phyloP scores from a whole-genome alignment of 768 basidiomycete genomes.

The Lentinula sp. region DNA sequence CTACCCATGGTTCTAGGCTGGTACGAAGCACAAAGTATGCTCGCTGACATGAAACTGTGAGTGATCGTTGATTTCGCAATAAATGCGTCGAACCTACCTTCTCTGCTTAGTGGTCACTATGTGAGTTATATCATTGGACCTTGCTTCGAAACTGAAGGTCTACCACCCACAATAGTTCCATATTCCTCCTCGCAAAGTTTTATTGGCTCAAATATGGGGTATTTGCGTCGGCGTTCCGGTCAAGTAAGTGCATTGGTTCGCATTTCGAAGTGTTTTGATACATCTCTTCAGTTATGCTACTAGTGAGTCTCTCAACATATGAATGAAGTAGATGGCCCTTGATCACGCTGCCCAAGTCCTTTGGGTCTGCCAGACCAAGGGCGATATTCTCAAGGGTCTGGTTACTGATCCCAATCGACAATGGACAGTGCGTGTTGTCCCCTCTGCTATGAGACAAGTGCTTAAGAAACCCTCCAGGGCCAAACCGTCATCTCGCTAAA shows the following conservation, averaged over 20 bases:
- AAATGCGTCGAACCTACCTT: neutral
- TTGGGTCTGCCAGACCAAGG: slow-evolving; percentile 18
- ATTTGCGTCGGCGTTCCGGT: slow-evolving; percentile 18
- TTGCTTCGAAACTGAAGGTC: neutral
- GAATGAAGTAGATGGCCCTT: neutral
- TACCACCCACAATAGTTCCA: slow-evolving; percentile 11
- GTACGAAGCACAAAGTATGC: slow-evolving; percentile 21
- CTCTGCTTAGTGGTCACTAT: slow-evolving; percentile 15
- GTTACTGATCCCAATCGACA: slow-evolving; percentile 17
- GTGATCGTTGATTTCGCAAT: neutral
- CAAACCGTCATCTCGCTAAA: slow-evolving; percentile 19
- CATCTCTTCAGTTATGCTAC: slow-evolving; percentile 14
- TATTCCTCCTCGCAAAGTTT: slow-evolving; percentile 16
- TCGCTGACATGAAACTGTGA: slow-evolving; percentile 21
- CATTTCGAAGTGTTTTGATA: neutral
- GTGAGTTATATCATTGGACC: neutral
- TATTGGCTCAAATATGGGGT: slow-evolving; percentile 19
- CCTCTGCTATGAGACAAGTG: neutral
- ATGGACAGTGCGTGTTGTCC: slow-evolving; percentile 14
- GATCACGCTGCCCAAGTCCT: neutral
- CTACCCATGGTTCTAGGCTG: slow-evolving; percentile 7
- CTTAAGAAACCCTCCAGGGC: slow-evolving; percentile 8
- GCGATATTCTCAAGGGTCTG: slow-evolving; percentile 12
- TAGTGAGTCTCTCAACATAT: neutral
- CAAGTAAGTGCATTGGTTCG: slow-evolving; percentile 10